A percentile compares a stretch with the other conserved stretches of the same genome.
Evolutionary conservation across 169 alveolate genomes (phyloP).

Genomic region (Cryptosporidium canis): DNA sequence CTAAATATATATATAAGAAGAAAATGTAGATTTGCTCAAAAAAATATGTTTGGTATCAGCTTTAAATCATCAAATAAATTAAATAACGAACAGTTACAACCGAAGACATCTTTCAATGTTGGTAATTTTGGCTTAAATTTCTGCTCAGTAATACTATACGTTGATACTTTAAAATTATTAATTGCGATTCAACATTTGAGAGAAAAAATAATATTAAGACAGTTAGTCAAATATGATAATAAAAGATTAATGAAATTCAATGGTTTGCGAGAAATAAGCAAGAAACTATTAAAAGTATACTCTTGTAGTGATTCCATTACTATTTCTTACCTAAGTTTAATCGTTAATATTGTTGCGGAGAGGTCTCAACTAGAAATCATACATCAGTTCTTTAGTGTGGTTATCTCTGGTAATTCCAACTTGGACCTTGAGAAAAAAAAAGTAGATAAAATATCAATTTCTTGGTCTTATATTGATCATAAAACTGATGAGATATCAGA

Average conservation of each 20-base stretch:
- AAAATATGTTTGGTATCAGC: background rate
- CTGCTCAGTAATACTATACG: background rate
- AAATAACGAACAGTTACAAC: background rate
- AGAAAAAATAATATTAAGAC: background rate
- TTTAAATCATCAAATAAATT: background rate
- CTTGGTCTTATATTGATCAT: constrained; percentile 51
- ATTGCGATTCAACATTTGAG: background rate
- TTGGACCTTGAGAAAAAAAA: background rate
- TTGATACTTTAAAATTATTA: background rate
- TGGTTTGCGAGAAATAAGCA: background rate
- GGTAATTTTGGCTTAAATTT: background rate
- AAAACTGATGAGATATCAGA: background rate
- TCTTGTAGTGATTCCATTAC: background rate
- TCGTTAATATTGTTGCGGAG: background rate
- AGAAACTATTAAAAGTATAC: background rate
- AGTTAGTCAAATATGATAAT: background rate
- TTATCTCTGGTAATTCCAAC: background rate
- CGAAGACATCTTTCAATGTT: background rate
- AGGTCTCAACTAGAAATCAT: background rate
- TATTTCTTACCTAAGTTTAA: constrained; percentile 26
- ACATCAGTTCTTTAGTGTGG: background rate
- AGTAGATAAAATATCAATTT: background rate
- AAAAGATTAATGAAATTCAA: background rate
- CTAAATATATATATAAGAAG: background rate
- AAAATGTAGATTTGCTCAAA: background rate